phyloP scores from a whole-genome alignment of 2,329 filamentous ascomycete species.

The Fusarium pininemorale region DNA sequence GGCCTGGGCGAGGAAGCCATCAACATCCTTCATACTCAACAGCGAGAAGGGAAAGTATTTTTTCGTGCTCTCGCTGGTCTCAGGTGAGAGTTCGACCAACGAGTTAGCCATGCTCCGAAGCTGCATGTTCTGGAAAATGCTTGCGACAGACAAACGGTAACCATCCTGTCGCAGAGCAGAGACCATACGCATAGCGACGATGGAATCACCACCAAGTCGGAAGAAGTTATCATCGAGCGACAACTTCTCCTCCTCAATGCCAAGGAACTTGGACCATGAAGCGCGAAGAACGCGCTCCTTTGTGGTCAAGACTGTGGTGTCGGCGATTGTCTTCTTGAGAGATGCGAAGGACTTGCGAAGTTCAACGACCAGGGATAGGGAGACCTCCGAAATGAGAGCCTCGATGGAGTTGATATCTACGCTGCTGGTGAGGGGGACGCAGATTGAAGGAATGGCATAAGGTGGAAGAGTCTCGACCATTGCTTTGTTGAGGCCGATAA shows the following conservation, averaged over 20 bases:
- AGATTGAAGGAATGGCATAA: conserved; percentile 40
- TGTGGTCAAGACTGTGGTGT: conserved; percentile 27
- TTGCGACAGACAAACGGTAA: conserved; percentile 39
- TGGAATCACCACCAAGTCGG: conserved; percentile 41
- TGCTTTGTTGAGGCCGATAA: conserved; percentile 38
- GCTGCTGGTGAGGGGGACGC: conserved; percentile 13
- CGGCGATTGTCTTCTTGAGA: conserved; percentile 25
- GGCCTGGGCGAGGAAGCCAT: conserved; percentile 22
- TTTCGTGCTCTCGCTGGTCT: conserved; percentile 5
- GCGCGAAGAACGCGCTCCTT: conserved; percentile 32
- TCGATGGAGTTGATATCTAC: conserved; percentile 10
- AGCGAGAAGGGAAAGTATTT: conserved; percentile 37
- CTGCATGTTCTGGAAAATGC: conserved; percentile 44
- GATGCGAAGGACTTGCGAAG: conserved; percentile 25
- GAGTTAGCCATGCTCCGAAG: conserved; percentile 37
- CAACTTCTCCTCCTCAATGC: conserved; percentile 33
- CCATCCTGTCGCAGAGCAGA: conserved; percentile 37
- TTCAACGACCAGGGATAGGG: conserved; percentile 22
- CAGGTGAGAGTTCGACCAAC: conserved; percentile 7
- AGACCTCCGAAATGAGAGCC: background rate
- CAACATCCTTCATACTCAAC: conserved; percentile 18
- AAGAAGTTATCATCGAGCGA: conserved; percentile 43
- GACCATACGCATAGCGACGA: conserved; percentile 42
- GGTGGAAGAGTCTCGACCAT: conserved; percentile 40
- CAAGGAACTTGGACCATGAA: conserved; percentile 36